These are phyloP conservation scores for Deinandra increscens DNA, from an alignment of 129 eudicot species.

Conservation along the genomic window DNA sequence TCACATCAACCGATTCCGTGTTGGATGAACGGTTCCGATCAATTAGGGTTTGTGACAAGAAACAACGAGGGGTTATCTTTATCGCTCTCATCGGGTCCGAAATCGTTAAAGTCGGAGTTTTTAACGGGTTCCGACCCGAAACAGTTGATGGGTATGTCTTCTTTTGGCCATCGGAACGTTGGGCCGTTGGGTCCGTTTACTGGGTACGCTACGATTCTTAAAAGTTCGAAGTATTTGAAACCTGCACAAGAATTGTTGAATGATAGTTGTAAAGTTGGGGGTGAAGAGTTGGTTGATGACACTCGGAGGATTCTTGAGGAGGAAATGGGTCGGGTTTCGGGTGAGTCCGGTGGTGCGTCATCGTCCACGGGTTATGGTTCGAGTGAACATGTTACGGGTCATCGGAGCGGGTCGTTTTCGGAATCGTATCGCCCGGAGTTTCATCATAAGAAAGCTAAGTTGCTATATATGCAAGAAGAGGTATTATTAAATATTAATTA, in stretches of 20 bases:
- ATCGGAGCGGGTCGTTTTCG: conserved; percentile 29
- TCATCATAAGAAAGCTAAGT: conserved; percentile 75
- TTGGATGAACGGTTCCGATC: conserved; percentile 48
- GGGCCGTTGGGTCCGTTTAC: conserved; percentile 95
- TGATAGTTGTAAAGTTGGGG: conserved; percentile 47
- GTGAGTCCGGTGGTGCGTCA: conserved; percentile 45
- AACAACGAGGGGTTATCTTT: conserved; percentile 45
- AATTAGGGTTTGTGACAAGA: conserved; percentile 33
- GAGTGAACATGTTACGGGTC: conserved; percentile 33
- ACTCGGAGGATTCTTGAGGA: conserved; percentile 35
- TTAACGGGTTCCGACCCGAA: conserved; percentile 23
- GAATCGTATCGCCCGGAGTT: conserved; percentile 58
- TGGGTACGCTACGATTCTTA: conserved; percentile 73
- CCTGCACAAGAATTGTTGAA: conserved; percentile 71
- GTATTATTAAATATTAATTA: conserved; percentile 29
- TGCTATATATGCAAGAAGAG: conserved; percentile 81
- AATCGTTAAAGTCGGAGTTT: conserved; percentile 25
- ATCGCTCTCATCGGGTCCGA: conserved; percentile 53
- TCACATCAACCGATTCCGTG: conserved; percentile 27
- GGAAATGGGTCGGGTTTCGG: conserved; percentile 32
- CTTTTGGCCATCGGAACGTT: conserved; percentile 34
- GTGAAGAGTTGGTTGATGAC: conserved; percentile 35
- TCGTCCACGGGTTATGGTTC: conserved; percentile 50
- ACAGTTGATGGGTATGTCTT: conserved; percentile 22
- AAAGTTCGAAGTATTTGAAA: conserved; percentile 64